Evolutionary conservation across 805 yeast genomes (phyloP), one percentile per base, ranked within the genome.

Genomic region (Kockiozyma suomiensis): DNA sequence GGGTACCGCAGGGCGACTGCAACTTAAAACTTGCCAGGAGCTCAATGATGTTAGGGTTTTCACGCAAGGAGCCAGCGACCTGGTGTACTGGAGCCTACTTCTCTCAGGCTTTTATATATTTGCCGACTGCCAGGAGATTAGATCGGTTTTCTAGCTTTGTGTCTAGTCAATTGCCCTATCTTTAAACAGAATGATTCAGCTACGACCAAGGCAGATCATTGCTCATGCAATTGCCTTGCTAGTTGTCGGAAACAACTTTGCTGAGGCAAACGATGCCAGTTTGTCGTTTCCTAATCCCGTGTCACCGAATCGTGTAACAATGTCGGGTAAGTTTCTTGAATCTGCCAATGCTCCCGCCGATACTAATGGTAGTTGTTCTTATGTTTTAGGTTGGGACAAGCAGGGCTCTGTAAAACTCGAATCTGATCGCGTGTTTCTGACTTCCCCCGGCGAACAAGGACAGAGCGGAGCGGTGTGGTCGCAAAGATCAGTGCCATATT

Each of bases 391-490:
- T 15, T 70, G 70, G 70, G 67, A 62, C 19, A 53, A 54, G 33
- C 50, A 56, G 45, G 73, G 71, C n/a, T 35, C 67, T 3, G 62
- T 69, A 15, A 51, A 15, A 17, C 58, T 64, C 40, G 61, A 54
- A 23, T 48, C 68, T 21, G 65, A 62, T 37, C 59, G 69, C 40
- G 51, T 70, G 28, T 59, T 61, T 17, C 56, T 70, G 32, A 68
- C 72, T 5, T 38, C 66, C 17, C 66, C 64, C 19, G 67, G 66
- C 12, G 61, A 62, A 35, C 56, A 64, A 33, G 61, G 66, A 35
- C 70, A 69, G 55, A 52, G 51, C 6, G 76, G 76, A 13, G 65
- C 76, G 12, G 66, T 76, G 12, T 76, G 79, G 76, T 52, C 74
- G 23, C 60, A 63, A 30, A 43, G 54, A 17, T 47, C 64, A n/a